phyloP scores from a whole-genome alignment of 2,329 filamentous ascomycete genomes.

The Chaetoscypha palmicola region DNA sequence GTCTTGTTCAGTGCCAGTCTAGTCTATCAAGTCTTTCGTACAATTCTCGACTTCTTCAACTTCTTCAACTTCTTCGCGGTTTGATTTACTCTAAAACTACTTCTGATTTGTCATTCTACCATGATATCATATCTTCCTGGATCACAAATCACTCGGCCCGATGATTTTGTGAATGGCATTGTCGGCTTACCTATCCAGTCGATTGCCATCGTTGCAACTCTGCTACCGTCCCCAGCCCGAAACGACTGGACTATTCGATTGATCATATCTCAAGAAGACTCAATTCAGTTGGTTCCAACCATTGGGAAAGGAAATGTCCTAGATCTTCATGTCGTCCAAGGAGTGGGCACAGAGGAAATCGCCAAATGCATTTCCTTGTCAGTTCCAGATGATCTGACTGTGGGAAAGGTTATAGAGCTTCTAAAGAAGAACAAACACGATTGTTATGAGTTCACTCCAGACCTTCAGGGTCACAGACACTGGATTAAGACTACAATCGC shows the following conservation, averaged over 20 bases:
- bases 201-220: too few relatives aligned
- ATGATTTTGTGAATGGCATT: too few relatives aligned
- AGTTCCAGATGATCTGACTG: not conserved
- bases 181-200: too few relatives aligned
- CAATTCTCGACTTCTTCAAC: too few relatives aligned
- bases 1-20: too few relatives aligned
- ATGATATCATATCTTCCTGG: too few relatives aligned
- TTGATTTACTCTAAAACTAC: too few relatives aligned
- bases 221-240: too few relatives aligned
- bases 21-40: too few relatives aligned
- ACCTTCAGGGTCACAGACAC: not conserved
- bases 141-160: too few relatives aligned
- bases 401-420: not conserved
- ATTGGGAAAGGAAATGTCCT: not conserved
- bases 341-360: not conserved
- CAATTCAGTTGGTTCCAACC: not conserved
- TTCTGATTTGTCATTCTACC: too few relatives aligned
- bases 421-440: constrained; percentile 1
- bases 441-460: not conserved
- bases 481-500: constrained; percentile 1
- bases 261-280: not conserved
- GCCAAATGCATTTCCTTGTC: not conserved
- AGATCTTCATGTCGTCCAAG: not conserved
- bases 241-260: not conserved
- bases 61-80: too few relatives aligned